phyloP scores from a whole-genome alignment of 768 basidiomycete species.

The Lactarius tabidus region DNA sequence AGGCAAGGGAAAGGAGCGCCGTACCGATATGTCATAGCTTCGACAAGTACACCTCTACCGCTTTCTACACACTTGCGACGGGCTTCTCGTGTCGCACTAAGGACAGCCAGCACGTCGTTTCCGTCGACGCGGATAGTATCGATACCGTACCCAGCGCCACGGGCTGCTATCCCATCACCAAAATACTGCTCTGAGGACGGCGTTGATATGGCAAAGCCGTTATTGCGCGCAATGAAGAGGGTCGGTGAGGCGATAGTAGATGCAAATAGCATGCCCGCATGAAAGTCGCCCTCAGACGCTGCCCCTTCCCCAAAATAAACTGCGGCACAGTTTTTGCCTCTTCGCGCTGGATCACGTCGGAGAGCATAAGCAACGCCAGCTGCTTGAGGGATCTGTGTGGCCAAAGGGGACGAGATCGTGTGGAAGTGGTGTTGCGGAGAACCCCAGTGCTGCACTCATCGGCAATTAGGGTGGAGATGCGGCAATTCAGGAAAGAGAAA shows the following conservation, averaged over 20 bases:
- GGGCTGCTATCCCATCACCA: constrained; percentile 89
- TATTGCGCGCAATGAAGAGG: constrained; percentile 72
- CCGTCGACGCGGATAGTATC: constrained; percentile 92
- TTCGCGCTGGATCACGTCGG: constrained; percentile 66
- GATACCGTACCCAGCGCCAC: constrained; percentile 90
- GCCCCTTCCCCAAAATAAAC: constrained; percentile 95
- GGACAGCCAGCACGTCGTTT: constrained; percentile 85
- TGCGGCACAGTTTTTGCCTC: constrained; percentile 70
- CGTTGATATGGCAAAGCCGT: constrained; percentile 94
- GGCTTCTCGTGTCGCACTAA: constrained; percentile 68
- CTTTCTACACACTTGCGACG: constrained; percentile 67
- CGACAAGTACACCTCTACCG: constrained; percentile 77
- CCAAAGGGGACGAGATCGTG: constrained; percentile 89
- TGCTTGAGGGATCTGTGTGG: constrained; percentile 93
- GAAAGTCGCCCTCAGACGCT: constrained; percentile 93
- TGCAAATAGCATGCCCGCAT: constrained; percentile 81
- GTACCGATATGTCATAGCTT: constrained; percentile 88
- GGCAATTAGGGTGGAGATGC: neutral
- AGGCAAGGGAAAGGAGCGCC: constrained; percentile 23
- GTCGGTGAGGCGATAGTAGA: constrained; percentile 74
- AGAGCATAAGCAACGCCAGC: constrained; percentile 91
- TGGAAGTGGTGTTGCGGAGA: constrained; percentile 83
- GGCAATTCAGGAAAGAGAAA: neutral
- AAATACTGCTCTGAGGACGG: constrained; percentile 85
- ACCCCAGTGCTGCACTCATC: constrained; percentile 66